Conservation (phyloP, 306 rosid genomes). For the Trifolium pratense region DNA sequence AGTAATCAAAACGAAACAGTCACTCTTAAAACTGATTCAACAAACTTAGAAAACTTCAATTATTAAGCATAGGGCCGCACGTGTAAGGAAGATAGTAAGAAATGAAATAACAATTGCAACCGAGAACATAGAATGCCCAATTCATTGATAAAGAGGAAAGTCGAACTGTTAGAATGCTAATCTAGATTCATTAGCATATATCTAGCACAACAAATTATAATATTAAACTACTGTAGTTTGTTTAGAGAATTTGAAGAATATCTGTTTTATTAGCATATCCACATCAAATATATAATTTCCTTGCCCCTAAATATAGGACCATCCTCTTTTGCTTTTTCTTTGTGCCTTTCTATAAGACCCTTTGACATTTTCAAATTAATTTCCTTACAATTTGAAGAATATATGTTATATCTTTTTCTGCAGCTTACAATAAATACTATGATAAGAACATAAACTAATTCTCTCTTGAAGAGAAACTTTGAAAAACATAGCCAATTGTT, state of each 20-base stretch:
- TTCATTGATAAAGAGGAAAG: constrained; percentile 26
- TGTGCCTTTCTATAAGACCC: too few species aligned
- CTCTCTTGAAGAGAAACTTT: too few species aligned
- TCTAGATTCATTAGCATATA: constrained; percentile 31
- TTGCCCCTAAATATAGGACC: too few species aligned
- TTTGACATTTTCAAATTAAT: too few species aligned
- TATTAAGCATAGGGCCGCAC: constrained; percentile 28
- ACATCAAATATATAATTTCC: background rate
- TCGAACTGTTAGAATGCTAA: constrained; percentile 17
- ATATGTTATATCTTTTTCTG: too few species aligned
- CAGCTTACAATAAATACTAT: too few species aligned
- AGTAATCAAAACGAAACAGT: constrained; percentile 31
- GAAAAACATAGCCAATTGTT: too few species aligned
- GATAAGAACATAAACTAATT: too few species aligned
- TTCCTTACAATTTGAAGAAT: too few species aligned
- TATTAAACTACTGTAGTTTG: constrained; percentile 5
- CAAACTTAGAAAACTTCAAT: constrained; percentile 13
- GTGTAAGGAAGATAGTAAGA: constrained; percentile 22
- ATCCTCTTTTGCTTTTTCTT: too few species aligned
- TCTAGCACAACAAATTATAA: constrained; percentile 21
- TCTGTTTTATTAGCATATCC: constrained; percentile 9
- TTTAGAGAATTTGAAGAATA: constrained; percentile 1
- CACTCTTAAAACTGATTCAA: constrained; percentile 13
- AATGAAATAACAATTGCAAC: constrained; percentile 22
- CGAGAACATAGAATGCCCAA: constrained; percentile 12